phyloP scores from a whole-genome alignment of 2,329 filamentous ascomycete genomes.

The Diaporthe vexans region DNA sequence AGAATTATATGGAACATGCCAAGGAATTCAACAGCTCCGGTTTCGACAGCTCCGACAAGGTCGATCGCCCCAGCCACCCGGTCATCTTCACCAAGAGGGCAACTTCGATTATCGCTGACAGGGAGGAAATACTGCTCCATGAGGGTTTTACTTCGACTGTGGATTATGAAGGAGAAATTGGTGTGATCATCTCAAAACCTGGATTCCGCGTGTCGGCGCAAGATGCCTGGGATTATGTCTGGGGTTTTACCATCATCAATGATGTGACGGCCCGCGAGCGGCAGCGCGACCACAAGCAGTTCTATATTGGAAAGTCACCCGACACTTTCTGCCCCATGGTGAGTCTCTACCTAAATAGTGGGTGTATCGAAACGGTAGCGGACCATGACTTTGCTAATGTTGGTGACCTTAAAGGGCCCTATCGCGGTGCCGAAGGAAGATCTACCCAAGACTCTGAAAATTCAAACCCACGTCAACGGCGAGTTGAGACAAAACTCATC shows the following conservation, averaged over 20 bases:
- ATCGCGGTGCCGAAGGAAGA: constrained; percentile 10
- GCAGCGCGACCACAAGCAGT: constrained; percentile 12
- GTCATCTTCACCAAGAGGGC: constrained; percentile 11
- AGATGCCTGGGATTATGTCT: not conserved
- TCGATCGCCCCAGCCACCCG: not conserved
- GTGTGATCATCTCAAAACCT: not conserved
- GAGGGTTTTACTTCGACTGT: not conserved
- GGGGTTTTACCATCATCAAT: constrained; percentile 10
- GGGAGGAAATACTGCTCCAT: not conserved
- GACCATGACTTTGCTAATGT: not conserved
- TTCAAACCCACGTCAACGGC: constrained; percentile 2
- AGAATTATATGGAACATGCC: constrained; percentile 11
- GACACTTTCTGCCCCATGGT: constrained; percentile 6
- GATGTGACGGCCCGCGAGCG: constrained; percentile 4
- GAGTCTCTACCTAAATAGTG: not conserved
- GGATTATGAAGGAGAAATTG: not conserved
- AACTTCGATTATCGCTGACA: constrained; percentile 12
- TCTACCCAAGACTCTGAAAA: not conserved
- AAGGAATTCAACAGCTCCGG: constrained; percentile 11
- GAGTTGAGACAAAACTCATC: not conserved
- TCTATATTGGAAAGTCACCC: constrained; percentile 9
- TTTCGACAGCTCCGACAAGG: constrained; percentile 12
- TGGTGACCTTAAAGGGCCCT: not conserved
- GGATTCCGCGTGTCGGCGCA: not conserved
- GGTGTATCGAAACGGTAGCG: not conserved